Evolutionary conservation across 2,329 filamentous ascomycete species (phyloP), one percentile per base, ranked within the genome.

Genomic region (Didymella sp.): DNA sequence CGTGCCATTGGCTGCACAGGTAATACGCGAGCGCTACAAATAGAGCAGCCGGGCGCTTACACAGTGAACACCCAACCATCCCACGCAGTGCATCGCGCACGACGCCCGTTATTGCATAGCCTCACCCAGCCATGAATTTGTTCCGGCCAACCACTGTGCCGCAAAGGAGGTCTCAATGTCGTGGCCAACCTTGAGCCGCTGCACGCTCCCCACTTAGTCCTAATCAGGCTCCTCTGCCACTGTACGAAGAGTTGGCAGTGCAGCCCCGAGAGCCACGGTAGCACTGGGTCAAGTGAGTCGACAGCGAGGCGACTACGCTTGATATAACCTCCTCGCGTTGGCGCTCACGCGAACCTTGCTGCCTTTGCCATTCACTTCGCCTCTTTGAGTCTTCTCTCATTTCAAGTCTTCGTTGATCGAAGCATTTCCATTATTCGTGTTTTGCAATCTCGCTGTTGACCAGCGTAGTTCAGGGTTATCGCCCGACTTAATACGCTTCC

Each of bases 331-430:
- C 56, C 58, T 51, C 50, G 45, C 56, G 46, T 63, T 60, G 56
- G 60, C 64, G 69, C 72, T 53, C 68, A 67, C 66, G 68, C 66
- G 64, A 63, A 62, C 49, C 59, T 56, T 64, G 42, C 47, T 60
- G 43, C 59, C 63, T 56, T 58, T 68, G 71, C 58, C 60, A 74
- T 76, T 75, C 73, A 64, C 63, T 76, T 76, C 73, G 70, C 47
- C 66, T 62, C 63, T 68, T 65, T 61, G 70, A 68, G 71, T 61
- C 58, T 56, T 58, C 58, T 67, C 60, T 63, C 60, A 59, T 58
- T 59, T 60, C 37, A 60, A 68, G 67, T 59, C 71, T 76, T 79
- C 78, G 78, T 80, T 79, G 78, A 79, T 71, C 78, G 78, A 79
- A 78, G 76, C 70, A 67, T 67, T 66, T 66, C 67, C 66, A 73